Conservation (phyloP, 2,329 filamentous ascomycete species). For the Paramyrothecium sp. region DNA sequence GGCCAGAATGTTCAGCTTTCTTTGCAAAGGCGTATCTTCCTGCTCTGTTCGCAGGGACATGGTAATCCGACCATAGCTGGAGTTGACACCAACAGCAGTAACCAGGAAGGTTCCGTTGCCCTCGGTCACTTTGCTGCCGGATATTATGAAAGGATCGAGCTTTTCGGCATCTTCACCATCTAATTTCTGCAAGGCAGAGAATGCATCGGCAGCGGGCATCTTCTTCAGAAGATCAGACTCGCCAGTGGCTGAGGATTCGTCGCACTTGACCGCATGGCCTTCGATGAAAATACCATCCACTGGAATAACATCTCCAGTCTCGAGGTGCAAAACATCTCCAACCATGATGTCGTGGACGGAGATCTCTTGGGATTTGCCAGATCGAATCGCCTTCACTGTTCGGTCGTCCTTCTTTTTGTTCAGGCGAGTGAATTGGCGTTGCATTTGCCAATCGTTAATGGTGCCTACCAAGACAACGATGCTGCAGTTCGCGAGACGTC, state of each 20-base stretch:
- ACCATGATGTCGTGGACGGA: conserved; percentile 65
- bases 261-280: conserved; percentile 52
- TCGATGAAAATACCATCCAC: conserved; percentile 68
- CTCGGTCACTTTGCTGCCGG: conserved; percentile 50
- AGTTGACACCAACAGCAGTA: conserved; percentile 51
- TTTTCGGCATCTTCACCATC: conserved; percentile 44
- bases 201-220: conserved; percentile 51
- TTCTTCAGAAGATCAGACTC: conserved; percentile 72
- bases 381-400: conserved; percentile 63
- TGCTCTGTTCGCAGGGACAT: conserved; percentile 49
- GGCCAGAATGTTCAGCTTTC: conserved; percentile 41
- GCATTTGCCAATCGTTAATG: conserved; percentile 66
- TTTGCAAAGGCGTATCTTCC: conserved; percentile 50
- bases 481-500: neutral
- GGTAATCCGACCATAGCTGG: conserved; percentile 50
- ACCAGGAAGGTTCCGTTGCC: conserved; percentile 50
- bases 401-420: conserved; percentile 62
- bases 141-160: conserved; percentile 63
- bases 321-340: conserved; percentile 66
- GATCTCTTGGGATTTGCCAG: conserved; percentile 59
- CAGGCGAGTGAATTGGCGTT: conserved; percentile 61
- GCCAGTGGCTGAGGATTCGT: conserved; percentile 70
- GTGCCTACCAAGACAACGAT: conserved; percentile 62
- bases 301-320: conserved; percentile 66
- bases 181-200: conserved; percentile 47